These are phyloP conservation scores for Chenopodium formosanum DNA, from an alignment of 148 eudicot species.

Conservation along the genomic window DNA sequence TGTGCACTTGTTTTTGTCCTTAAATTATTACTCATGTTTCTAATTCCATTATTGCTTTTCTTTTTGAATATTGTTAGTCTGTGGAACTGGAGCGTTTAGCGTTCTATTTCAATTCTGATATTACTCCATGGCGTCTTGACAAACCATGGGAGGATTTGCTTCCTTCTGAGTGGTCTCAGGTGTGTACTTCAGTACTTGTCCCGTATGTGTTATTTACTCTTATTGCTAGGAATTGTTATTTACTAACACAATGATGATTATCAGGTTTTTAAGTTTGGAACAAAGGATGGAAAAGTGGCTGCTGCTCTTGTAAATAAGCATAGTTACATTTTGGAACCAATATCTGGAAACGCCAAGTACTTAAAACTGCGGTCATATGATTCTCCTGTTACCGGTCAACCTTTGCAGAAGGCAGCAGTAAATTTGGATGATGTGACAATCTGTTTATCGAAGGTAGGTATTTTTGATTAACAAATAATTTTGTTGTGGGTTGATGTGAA, in stretches of 20 bases:
- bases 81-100: conserved; percentile 80
- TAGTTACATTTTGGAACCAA: conserved; percentile 84
- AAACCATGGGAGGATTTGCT: conserved; percentile 82
- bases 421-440: conserved; percentile 94
- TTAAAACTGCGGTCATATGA: conserved; percentile 55
- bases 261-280: conserved; percentile 87
- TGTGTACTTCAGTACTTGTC: conserved; percentile 23
- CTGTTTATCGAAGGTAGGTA: conserved; percentile 74
- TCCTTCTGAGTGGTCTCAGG: conserved; percentile 91
- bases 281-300: conserved; percentile 66
- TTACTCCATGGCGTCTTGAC: conserved; percentile 69
- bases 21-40: neutral
- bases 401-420: conserved; percentile 72
- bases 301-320: conserved; percentile 42
- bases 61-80: conserved; percentile 41
- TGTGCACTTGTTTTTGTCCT: conserved; percentile 4
- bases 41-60: conserved; percentile 1
- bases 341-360: conserved; percentile 86
- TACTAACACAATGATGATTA: conserved; percentile 15
- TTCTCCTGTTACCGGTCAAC: conserved; percentile 50
- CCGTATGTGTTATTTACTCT: neutral
- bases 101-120: conserved; percentile 88
- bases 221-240: neutral
- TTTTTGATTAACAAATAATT: conserved; percentile 14
- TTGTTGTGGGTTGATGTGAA: neutral